Evolutionary conservation across 805 yeast genomes (phyloP), one percentile per base, ranked within the genome.

Genomic region (Candida yuanshanica): DNA sequence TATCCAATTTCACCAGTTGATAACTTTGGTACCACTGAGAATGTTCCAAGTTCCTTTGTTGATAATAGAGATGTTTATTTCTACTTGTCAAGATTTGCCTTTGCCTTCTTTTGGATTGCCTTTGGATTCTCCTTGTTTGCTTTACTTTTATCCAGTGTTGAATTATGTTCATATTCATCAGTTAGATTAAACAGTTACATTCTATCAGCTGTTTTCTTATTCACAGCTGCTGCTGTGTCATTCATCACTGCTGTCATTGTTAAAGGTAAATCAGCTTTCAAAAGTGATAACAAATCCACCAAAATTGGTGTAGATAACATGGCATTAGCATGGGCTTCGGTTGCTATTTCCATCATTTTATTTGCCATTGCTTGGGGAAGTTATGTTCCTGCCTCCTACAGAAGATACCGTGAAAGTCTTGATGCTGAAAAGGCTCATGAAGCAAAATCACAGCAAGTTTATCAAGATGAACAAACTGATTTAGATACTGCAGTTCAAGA

Each of bases 241-340:
- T 66, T 82, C 56, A 75, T 79, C 60, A 87, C 96, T 25, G 93
- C 95, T 3, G 84, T 76, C 34, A 62, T 74, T 46, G 95, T 83
- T n/a, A 58, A 84, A 67, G 93, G 86, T 36, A 81, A 72, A 59
- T 70, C 78, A 53, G 81, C 83, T 21, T 90, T 90, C 74, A 56
- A 61, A 31, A 58, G 65, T 45, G 74, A 61, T 22, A 71, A 66
- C 33, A 55, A 68, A 47, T 43, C 49, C 13, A 70, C 79, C 33
- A 65, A 70, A 41, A 48, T 83, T 43, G 86, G 88, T 46, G 69
- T 77, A 24, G 64, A 75, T 36, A 62, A 75, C 54, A 59, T 79
- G 58, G 90, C 83, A 55, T 55, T 83, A 41, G 56, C 79, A 7
- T 85, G 95, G 95, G 83, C 88, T 38, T 66, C 86, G 18, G 77